Percentiles rank a stretch among this genome's conserved stretches.
These are phyloP conservation scores for Arthrobotrys sphaeroides DNA, from an alignment of 2,329 filamentous ascomycete species.

Conservation along the genomic window DNA sequence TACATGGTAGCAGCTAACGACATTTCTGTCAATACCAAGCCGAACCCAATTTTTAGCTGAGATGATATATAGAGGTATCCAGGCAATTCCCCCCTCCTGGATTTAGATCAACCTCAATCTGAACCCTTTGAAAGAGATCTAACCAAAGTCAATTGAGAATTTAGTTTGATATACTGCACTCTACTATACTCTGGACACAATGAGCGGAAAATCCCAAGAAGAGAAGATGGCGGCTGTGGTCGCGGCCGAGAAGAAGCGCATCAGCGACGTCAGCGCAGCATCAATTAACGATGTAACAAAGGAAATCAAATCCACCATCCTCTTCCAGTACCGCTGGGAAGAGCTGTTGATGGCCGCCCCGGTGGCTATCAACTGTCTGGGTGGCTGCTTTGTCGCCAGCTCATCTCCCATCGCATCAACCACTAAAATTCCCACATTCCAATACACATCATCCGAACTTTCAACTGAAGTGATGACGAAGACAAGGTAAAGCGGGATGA, in stretches of 20 bases:
- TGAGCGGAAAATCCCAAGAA: background rate
- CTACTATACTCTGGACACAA: background rate
- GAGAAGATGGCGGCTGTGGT: background rate
- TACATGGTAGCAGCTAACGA: too few relatives aligned
- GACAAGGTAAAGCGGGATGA: background rate
- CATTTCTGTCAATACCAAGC: too few relatives aligned
- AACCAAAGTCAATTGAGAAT: background rate
- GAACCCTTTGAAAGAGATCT: too few relatives aligned
- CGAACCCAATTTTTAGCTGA: too few relatives aligned
- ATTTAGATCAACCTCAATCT: too few relatives aligned
- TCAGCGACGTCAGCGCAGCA: conserved; percentile 57
- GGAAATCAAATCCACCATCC: conserved; percentile 14
- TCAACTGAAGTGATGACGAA: background rate
- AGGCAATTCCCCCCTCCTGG: too few relatives aligned
- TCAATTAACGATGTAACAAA: conserved; percentile 57
- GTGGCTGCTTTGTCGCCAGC: conserved; percentile 12
- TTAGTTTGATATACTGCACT: background rate
- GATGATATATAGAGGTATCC: too few relatives aligned
- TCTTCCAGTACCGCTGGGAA: conserved; percentile 30
- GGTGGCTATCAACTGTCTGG: conserved; percentile 10
- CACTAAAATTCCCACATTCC: background rate
- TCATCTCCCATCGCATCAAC: background rate
- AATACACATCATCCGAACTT: background rate
- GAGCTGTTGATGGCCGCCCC: conserved; percentile 20
- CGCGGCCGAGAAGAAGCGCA: background rate